Evolutionary conservation across 108 stramenopile genomes (phyloP).

Genomic region (Cyclotella atomus): DNA sequence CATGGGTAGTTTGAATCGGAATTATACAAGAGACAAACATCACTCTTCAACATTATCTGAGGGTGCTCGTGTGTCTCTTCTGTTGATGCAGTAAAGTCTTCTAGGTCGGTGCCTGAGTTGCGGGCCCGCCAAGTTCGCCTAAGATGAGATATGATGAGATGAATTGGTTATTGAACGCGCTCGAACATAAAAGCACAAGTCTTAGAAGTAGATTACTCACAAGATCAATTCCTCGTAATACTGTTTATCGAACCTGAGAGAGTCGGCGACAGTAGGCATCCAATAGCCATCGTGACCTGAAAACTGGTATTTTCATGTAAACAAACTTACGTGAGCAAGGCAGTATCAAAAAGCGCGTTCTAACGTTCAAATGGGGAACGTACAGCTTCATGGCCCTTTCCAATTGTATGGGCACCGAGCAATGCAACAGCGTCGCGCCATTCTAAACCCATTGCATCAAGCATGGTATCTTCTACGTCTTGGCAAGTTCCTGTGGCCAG

Average conservation of each 20-base stretch:
- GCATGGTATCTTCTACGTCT: slow-evolving; percentile 36
- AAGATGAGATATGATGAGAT: no score
- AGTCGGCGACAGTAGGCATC: slow-evolving; percentile 17
- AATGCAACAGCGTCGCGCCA: slow-evolving; percentile 60
- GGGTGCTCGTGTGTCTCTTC: slow-evolving; percentile 14
- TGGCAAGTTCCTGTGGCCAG: slow-evolving; percentile 20
- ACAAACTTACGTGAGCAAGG: no score
- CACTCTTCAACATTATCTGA: slow-evolving; percentile 49
- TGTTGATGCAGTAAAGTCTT: slow-evolving; percentile 34
- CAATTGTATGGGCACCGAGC: slow-evolving; percentile 50
- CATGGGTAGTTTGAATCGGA: slow-evolving; percentile 17
- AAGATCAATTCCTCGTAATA: slow-evolving; percentile 29
- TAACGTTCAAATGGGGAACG: no score
- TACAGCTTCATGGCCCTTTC: slow-evolving; percentile 21
- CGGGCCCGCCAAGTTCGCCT: slow-evolving; percentile 37
- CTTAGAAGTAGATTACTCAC: no score
- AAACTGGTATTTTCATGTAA: slow-evolving; percentile 19
- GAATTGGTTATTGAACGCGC: no score
- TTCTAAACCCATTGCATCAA: slow-evolving; percentile 36
- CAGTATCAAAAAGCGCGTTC: no score
- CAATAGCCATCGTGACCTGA: slow-evolving; percentile 50
- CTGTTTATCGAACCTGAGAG: slow-evolving; percentile 41
- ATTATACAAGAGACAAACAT: slow-evolving; percentile 30
- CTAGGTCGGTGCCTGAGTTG: slow-evolving; percentile 17
- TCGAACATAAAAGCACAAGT: no score